A percentile compares a stretch with the other conserved stretches of the same genome.
Conservation (phyloP, 805 yeast species). For the Jamesozyma jinghongensis region DNA sequence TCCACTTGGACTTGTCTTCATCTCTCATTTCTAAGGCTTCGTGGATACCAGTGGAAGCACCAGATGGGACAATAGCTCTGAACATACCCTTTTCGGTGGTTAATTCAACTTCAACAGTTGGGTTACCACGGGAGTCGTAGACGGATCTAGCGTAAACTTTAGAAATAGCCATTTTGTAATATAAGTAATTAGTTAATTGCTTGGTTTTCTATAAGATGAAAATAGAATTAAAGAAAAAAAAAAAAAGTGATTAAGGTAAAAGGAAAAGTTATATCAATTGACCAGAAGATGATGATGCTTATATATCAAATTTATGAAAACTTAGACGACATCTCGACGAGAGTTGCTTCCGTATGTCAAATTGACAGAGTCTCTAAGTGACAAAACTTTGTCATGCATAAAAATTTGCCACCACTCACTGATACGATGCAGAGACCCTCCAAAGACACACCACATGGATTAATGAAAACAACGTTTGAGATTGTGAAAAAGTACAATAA, state of each 20-base stretch:
- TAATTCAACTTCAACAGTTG: conserved; percentile 97
- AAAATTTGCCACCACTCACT: too few relatives aligned
- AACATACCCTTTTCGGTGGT: conserved; percentile 86
- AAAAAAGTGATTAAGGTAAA: conserved; percentile 1
- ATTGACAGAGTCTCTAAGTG: too few relatives aligned
- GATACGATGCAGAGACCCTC: too few relatives aligned
- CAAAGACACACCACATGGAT: too few relatives aligned
- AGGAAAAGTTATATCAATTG: neutral
- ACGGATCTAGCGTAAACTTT: conserved; percentile 92
- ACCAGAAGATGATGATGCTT: neutral
- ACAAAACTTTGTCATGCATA: too few relatives aligned
- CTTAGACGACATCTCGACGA: too few relatives aligned
- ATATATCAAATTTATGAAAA: neutral
- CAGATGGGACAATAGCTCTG: conserved; percentile 98
- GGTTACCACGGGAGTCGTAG: conserved; percentile 99
- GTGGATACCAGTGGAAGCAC: conserved; percentile 98
- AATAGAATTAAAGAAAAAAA: neutral
- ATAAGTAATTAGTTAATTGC: conserved; percentile 13
- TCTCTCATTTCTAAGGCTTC: conserved; percentile 99
- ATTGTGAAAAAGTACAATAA: too few relatives aligned
- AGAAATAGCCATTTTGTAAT: conserved; percentile 60
- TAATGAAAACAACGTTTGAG: too few relatives aligned
- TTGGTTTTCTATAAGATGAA: conserved; percentile 11
- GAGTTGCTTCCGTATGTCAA: too few relatives aligned
- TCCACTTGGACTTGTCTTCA: conserved; percentile 95